A percentile compares a stretch with the other conserved stretches of the same genome.
phyloP scores from a whole-genome alignment of 345 rosid species.

The Excoecaria agallocha region DNA sequence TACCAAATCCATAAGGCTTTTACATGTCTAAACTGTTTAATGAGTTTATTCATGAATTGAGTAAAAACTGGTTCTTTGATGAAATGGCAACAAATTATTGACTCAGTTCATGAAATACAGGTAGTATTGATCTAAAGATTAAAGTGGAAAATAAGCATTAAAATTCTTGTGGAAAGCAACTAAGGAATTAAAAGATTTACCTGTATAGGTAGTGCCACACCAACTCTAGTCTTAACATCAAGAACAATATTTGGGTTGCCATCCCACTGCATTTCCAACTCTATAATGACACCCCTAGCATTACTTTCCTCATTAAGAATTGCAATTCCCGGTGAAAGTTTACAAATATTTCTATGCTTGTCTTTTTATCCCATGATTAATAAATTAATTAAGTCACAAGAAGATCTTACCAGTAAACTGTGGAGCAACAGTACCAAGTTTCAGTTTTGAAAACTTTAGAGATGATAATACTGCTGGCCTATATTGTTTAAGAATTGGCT shows the following conservation, averaged over 20 bases:
- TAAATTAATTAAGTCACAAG: background rate
- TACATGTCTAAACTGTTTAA: too few species aligned
- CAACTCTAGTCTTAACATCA: constrained; percentile 66
- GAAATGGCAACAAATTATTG: too few species aligned
- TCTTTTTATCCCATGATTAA: background rate
- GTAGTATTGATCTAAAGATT: background rate
- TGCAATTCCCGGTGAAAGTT: constrained; percentile 51
- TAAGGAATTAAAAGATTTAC: constrained; percentile 27
- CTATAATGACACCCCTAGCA: constrained; percentile 57
- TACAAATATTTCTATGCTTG: background rate
- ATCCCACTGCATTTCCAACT: constrained; percentile 94
- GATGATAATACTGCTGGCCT: constrained; percentile 69
- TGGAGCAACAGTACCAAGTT: constrained; percentile 95
- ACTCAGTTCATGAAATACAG: background rate
- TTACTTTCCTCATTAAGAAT: constrained; percentile 56
- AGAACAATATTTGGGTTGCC: constrained; percentile 79
- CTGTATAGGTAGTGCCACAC: constrained; percentile 75
- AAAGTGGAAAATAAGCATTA: background rate
- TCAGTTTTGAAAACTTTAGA: constrained; percentile 71
- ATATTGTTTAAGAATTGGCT: constrained; percentile 83
- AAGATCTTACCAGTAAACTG: constrained; percentile 71
- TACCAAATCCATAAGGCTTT: too few species aligned
- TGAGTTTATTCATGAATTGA: too few species aligned
- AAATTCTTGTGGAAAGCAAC: background rate
- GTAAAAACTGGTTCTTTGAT: too few species aligned